These are phyloP conservation scores for Penicillium brasilianum DNA, from an alignment of 2,329 filamentous ascomycete genomes.

Conservation along the genomic window DNA sequence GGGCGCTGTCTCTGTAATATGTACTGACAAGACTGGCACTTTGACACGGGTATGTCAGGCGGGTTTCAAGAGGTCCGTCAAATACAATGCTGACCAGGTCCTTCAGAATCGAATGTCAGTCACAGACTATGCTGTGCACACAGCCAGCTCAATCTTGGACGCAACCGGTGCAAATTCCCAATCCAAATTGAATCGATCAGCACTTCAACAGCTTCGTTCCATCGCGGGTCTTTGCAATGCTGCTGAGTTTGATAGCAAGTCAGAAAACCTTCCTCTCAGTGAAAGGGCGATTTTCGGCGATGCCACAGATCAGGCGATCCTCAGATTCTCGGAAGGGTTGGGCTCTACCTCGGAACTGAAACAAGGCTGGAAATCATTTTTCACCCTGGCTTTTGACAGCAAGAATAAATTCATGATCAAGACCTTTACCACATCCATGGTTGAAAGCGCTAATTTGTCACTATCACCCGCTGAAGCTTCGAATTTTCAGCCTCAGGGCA, in stretches of 20 bases:
- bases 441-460: not conserved
- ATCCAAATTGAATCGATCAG: constrained; percentile 40
- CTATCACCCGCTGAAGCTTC: not conserved
- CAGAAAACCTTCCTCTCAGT: constrained; percentile 61
- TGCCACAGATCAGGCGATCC: constrained; percentile 75
- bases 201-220: constrained; percentile 63
- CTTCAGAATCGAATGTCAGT: constrained; percentile 72
- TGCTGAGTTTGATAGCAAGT: constrained; percentile 73
- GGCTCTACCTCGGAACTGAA: constrained; percentile 65
- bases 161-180: constrained; percentile 55
- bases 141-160: constrained; percentile 57
- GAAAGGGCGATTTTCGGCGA: constrained; percentile 73
- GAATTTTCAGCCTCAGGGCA: not conserved
- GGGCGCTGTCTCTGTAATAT: constrained; percentile 63
- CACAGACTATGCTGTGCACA: constrained; percentile 68
- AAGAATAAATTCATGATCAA: constrained; percentile 84
- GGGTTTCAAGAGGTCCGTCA: not conserved
- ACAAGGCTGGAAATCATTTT: constrained; percentile 67
- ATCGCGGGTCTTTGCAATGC: constrained; percentile 74
- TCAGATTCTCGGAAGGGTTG: constrained; percentile 72
- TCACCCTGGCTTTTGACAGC: constrained; percentile 76
- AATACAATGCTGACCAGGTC: not conserved
- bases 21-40: constrained; percentile 62
- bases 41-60: constrained; percentile 42
- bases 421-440: constrained; percentile 54